Conservation (phyloP, 345 rosid species). For the Corchorus olitorius region DNA sequence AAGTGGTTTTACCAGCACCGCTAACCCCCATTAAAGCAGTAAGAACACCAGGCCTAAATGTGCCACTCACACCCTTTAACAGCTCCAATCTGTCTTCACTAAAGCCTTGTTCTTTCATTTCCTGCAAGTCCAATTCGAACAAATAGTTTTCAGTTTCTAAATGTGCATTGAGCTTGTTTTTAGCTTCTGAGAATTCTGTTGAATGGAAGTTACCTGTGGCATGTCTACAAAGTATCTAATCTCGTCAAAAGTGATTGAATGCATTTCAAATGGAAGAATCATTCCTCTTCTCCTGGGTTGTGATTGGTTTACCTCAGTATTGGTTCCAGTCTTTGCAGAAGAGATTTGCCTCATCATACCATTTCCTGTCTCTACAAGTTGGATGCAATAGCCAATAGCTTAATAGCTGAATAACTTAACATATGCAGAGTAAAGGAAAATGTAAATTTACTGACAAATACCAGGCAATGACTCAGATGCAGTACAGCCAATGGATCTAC, state of each 20-base stretch:
- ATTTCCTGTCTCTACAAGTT: neutral
- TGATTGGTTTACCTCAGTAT: neutral
- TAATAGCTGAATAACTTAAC: neutral
- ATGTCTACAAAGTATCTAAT: slow-evolving; percentile 55
- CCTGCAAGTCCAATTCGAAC: slow-evolving; percentile 24
- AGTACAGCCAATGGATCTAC: slow-evolving; percentile 15
- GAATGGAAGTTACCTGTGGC: slow-evolving; percentile 50
- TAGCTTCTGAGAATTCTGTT: neutral
- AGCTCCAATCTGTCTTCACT: slow-evolving; percentile 41
- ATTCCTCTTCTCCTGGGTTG: slow-evolving; percentile 46
- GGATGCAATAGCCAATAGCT: too few relatives aligned
- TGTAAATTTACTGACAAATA: neutral
- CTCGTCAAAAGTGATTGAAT: slow-evolving; percentile 54
- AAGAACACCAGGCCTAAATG: slow-evolving; percentile 53
- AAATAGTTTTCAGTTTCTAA: neutral
- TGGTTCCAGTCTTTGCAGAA: neutral
- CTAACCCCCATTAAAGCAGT: slow-evolving; percentile 60
- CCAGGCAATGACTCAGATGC: neutral
- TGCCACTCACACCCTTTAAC: slow-evolving; percentile 45
- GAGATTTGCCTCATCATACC: neutral
- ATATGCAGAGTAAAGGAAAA: neutral
- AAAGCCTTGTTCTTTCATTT: slow-evolving; percentile 46
- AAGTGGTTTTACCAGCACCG: slow-evolving; percentile 58
- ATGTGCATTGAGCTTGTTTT: neutral
- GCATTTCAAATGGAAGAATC: slow-evolving; percentile 62